Evolutionary conservation across 371 early-diverging fungal genomes (phyloP), one percentile per base, ranked within the genome.

Genomic region (Apophysomyces elegans): DNA sequence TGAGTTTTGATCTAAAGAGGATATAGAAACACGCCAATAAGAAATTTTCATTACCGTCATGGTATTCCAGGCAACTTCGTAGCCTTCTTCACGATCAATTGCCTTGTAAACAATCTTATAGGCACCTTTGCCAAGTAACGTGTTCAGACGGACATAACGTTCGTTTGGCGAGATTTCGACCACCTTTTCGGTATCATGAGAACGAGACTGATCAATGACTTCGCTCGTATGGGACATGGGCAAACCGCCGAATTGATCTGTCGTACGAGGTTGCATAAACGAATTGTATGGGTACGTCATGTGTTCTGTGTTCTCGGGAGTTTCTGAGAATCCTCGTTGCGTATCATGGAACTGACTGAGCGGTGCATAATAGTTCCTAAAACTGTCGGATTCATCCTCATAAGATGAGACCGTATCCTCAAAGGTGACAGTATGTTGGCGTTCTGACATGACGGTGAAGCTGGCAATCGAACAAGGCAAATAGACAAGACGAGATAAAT

Each of bases 51-150:
- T 60, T 74, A 70, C 74, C 82, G 79, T 77, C 71, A 79, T 72
- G 0, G 76, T 67, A 70, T 93, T 93, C 93, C 94, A 94, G 36
- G 95, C 95, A 6, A 94, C 92, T 75, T 93, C 93, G 44, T 90
- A 85, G 5, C 93, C 93, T 73, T 92, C 91, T 63, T 92, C 91
- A 21, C 86, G 81, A 68, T 94, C 93, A 65, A 91, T 86, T 12
- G 91, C 92, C 63, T 92, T 93, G 71, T 84, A 92, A 4, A 94
- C 95, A 36, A 89, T 86, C 67, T 94, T 94, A 74, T 89, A 92
- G 5, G 93, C 91, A 6, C 95, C 81, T 64, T 80, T 79, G 50
- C 80, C 83, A 16, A 83, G 67, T 7, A 82, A 57, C 2, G 80
- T 82, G 37, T 77, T 78, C 12, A 83, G 71, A 35, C 74, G 69